Evolutionary conservation across 2,329 filamentous ascomycete genomes (phyloP), one percentile per base, ranked within the genome.

Genomic region (Penicillium brasilianum): DNA sequence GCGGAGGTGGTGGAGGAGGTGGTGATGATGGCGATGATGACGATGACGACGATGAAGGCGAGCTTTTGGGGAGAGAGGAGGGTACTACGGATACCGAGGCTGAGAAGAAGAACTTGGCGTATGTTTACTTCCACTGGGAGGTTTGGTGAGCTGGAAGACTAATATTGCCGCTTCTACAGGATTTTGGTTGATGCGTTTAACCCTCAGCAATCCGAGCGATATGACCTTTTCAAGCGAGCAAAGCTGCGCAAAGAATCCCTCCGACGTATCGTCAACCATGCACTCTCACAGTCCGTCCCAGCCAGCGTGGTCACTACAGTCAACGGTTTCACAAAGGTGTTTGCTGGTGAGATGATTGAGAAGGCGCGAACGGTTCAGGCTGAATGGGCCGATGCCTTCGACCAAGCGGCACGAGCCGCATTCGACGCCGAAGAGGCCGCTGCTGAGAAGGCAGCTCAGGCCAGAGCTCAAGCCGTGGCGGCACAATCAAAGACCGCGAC

Each of bases 261-360:
- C 14, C 81, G 82, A 59, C 73, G 81, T 67, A 84, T 90, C 63
- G 86, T 88, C 63, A 90, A 90, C 68, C 86, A 88, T 71, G 88
- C 87, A 1, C 82, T 90, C 41, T 87, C 85, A 1, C 88, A 90
- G 72, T 88, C 85, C 50, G 87, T 90, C 6, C 87, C 87, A 1
- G 81, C 83, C 30, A 86, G 84, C 63, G 86, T 89, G 55, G 84
- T 89, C 41, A 87, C 85, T 14, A 85, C 85, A 6, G 86, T 90
- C 55, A 85, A 84, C 44, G 85, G 85, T 11, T 89, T 87, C 71
- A 85, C 85, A 20, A 90, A 90, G 74, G 83, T 87, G 64, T 90
- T 89, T 74, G 85, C 87, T 13, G 87, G 87, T 54, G 85, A 88
- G 66, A 81, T 90, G 59, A 83, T 90, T 58, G 88, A 90, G 73